Evolutionary conservation across 208 protist genomes (phyloP), one percentile per base, ranked within the genome.

Genomic region (Perkinsela sp.): DNA sequence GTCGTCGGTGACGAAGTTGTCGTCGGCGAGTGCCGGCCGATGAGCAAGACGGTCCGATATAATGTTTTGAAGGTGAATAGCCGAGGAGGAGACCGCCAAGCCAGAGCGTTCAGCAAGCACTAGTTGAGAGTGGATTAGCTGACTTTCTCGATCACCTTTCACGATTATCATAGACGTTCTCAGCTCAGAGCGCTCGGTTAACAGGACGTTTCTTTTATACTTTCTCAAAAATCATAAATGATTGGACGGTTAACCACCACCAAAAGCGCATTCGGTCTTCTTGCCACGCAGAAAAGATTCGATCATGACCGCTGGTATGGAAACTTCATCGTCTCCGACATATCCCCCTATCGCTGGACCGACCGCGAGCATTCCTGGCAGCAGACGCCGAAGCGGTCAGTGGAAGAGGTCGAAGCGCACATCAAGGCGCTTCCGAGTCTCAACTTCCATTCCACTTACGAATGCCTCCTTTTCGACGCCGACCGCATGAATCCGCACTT

Each of bases 41-140:
- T 99, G n/a, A 96, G 95, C 74, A 99, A 99, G 93, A 99, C 97
- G 68, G 93, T 99, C 73, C 87, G 92, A 73, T 99, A 99, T 92
- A 99, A 99, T 86, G 96, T 99, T 69, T 77, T 99, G 48, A 87
- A 95, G 79, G 77, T 94, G 71, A 72, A 78, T 0, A 6, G 68
- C 68, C 22, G 22, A 2, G 16, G 30, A n/a, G 68, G 83, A 90
- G 65, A 83, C 90, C 40, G 40, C 6, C 76, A 90, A 90, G 81
- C 83, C 67, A 89, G 85, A 78, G 85, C 82, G 84, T 89, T 89
- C 71, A 69, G 74, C 68, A 89, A 89, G 81, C 83, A 84, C 79
- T 89, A 77, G n/a, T n/a, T n/a, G n/a, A n/a, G n/a, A n/a, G n/a
- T n/a, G n/a, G n/a, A n/a, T n/a, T n/a, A n/a, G n/a, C n/a, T n/a